Conservation (phyloP, 192 early-diverging fungal species). For the Chytriomyces hyalinus region DNA sequence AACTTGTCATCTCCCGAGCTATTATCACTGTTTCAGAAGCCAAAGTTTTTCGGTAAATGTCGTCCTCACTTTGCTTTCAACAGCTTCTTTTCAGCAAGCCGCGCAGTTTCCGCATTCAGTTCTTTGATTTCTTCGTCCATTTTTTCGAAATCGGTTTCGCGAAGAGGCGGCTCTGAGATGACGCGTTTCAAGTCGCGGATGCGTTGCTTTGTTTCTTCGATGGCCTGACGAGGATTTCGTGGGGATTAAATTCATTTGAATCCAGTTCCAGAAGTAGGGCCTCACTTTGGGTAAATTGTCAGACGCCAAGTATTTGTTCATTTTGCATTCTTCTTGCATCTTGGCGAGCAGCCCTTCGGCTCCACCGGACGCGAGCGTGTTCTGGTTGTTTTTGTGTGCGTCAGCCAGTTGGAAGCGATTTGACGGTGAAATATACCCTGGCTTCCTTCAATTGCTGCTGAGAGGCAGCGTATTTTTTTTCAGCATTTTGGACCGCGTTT, state of each 20-base stretch:
- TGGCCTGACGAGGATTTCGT: not conserved
- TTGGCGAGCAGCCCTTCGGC: conserved; percentile 55
- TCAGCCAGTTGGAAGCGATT: not conserved
- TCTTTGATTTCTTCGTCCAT: conserved; percentile 58
- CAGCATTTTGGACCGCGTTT: conserved; percentile 42
- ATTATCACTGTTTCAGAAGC: conserved; percentile 15
- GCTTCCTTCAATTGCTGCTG: conserved; percentile 54
- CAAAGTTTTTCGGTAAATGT: not conserved
- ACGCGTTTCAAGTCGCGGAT: conserved; percentile 54
- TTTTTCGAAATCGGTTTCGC: conserved; percentile 49
- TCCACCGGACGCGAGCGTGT: conserved; percentile 39
- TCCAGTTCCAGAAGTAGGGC: not conserved
- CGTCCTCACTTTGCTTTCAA: conserved; percentile 50
- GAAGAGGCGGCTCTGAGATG: conserved; percentile 50
- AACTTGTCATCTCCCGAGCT: conserved; percentile 65
- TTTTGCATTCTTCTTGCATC: conserved; percentile 64
- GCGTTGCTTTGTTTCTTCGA: conserved; percentile 50
- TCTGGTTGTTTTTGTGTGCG: conserved; percentile 28
- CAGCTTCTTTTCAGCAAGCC: conserved; percentile 57
- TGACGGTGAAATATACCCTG: conserved; percentile 37
- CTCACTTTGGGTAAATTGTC: conserved; percentile 62
- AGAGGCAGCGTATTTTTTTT: conserved; percentile 45
- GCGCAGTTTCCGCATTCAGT: conserved; percentile 44
- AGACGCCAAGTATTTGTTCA: conserved; percentile 62
- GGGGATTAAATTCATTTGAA: not conserved